Evolutionary conservation across 2,329 filamentous ascomycete species (phyloP).

Genomic region (Aspergillus sp.): DNA sequence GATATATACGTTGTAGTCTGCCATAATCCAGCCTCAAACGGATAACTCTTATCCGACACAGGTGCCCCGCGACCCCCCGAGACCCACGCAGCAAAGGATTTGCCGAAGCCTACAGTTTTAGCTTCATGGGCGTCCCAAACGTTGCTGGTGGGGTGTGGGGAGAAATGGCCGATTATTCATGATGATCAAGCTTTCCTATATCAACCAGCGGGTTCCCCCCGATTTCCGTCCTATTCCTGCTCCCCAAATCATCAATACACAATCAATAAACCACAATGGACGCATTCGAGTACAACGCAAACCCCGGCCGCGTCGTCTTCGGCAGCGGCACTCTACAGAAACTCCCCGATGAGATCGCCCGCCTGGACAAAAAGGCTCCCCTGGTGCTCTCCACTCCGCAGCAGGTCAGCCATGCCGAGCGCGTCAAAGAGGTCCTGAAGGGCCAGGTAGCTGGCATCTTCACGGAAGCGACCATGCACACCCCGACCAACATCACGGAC

Average conservation of each 20-base stretch:
- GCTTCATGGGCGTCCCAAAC: constrained; percentile 16
- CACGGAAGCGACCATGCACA: constrained; percentile 62
- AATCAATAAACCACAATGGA: constrained; percentile 42
- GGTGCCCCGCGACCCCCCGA: constrained; percentile 3
- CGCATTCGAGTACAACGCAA: constrained; percentile 57
- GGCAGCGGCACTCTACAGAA: constrained; percentile 55
- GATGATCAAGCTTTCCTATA: constrained; percentile 20
- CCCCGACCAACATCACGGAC: constrained; percentile 58
- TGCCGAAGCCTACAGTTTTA: constrained; percentile 9
- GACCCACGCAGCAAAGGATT: constrained; percentile 19
- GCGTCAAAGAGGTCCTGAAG: constrained; percentile 46
- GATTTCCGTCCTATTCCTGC: background rate
- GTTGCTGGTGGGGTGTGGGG: constrained; percentile 21
- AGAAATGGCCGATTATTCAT: constrained; percentile 22
- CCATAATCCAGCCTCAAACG: background rate
- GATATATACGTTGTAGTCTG: background rate
- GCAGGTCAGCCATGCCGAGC: constrained; percentile 49
- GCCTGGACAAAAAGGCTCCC: constrained; percentile 51
- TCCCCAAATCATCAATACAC: background rate
- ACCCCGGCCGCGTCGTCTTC: constrained; percentile 57
- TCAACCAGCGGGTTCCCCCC: background rate
- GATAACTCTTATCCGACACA: background rate
- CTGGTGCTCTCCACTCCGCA: constrained; percentile 59
- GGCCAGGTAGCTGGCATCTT: constrained; percentile 53
- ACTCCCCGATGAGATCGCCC: constrained; percentile 42